Evolutionary conservation across 139 green algal species (phyloP).

Genomic region (Picochlorum sp.): DNA sequence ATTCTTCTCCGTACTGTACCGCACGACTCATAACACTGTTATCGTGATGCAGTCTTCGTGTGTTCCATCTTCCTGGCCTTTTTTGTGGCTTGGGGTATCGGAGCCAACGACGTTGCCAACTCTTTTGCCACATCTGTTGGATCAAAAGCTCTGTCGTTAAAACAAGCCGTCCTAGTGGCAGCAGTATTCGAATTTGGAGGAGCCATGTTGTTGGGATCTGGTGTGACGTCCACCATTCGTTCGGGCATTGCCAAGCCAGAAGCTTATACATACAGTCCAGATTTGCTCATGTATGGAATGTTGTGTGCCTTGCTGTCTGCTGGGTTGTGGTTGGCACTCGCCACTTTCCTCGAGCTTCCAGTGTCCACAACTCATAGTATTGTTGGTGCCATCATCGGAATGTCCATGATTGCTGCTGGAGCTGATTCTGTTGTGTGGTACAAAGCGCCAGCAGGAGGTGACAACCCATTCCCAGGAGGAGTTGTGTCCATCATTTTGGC

Average conservation of each 20-base stretch:
- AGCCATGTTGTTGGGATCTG: constrained; percentile 27
- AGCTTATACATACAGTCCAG: constrained; percentile 27
- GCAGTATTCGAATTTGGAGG: constrained; percentile 31
- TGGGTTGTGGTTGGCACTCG: constrained; percentile 43
- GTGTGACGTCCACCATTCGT: constrained; percentile 46
- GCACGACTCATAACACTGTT: too few relatives aligned
- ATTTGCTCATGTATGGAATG: constrained; percentile 58
- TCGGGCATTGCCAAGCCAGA: constrained; percentile 29
- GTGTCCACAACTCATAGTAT: constrained; percentile 42
- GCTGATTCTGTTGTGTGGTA: constrained; percentile 12
- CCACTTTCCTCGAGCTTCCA: constrained; percentile 42
- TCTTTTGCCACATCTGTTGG: constrained; percentile 10
- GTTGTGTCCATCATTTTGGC: constrained; percentile 37
- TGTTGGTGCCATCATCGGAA: constrained; percentile 28
- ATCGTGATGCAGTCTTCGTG: constrained; percentile 16
- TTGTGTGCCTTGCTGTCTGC: constrained; percentile 43
- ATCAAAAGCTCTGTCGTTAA: constrained; percentile 28
- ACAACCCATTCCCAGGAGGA: constrained; percentile 37
- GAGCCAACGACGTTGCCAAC: constrained; percentile 33
- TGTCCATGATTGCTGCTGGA: constrained; percentile 20
- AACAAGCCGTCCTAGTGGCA: constrained; percentile 28
- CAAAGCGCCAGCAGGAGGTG: not conserved
- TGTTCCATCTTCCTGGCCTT: constrained; percentile 19
- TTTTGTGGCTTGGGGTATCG: constrained; percentile 27
- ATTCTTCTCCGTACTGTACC: too few relatives aligned